Conservation (phyloP, 2,329 filamentous ascomycete species). For the Microdochium paspali region DNA sequence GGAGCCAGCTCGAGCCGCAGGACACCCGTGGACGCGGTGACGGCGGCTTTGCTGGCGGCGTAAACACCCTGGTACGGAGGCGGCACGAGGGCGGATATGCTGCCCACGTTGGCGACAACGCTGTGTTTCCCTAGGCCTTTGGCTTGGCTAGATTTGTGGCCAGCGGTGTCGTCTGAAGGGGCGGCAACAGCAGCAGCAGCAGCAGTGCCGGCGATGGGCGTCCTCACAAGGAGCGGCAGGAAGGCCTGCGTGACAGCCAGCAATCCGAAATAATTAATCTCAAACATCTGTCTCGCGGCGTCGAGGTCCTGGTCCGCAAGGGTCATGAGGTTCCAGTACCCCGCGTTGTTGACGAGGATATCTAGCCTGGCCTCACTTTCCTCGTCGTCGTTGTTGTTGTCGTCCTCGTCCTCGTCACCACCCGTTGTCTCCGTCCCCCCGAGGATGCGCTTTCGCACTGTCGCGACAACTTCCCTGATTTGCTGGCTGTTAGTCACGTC, state of each 20-base stretch:
- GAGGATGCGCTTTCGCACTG: neutral
- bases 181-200: too few relatives aligned
- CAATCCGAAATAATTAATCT: neutral
- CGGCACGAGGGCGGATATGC: neutral
- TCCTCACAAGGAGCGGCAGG: neutral
- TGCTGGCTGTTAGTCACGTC: neutral
- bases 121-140: too few relatives aligned
- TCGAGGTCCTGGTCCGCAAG: neutral
- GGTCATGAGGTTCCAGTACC: neutral
- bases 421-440: too few relatives aligned
- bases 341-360: constrained; percentile 1
- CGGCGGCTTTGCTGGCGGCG: neutral
- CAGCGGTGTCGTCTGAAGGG: too few relatives aligned
- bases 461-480: neutral
- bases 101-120: neutral
- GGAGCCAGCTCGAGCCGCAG: neutral
- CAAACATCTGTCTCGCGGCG: neutral
- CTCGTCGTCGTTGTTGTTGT: neutral
- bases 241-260: constrained; percentile 1
- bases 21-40: neutral
- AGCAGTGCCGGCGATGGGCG: neutral
- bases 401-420: neutral
- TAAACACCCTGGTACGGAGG: constrained; percentile 1
- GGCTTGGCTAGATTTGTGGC: too few relatives aligned
- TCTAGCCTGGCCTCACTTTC: neutral